A percentile compares a stretch with the other conserved stretches of the same genome.
phyloP scores from a whole-genome alignment of 2,329 filamentous ascomycete genomes.

The Hypomyces rosellus region DNA sequence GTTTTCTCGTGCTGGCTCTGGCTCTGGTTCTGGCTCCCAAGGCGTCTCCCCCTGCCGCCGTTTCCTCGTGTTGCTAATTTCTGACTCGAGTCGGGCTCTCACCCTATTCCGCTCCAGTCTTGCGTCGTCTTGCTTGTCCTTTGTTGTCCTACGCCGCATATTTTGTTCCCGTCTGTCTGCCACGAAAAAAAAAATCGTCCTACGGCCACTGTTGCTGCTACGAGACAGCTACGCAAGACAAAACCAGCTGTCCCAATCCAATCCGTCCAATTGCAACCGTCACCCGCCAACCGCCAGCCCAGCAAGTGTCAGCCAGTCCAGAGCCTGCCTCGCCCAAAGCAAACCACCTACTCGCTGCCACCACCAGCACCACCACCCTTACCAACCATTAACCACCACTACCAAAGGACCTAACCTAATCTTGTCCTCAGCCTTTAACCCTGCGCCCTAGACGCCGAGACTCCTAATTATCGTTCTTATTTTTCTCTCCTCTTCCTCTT shows the following conservation, averaged over 20 bases:
- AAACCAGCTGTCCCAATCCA: neutral
- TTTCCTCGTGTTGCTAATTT: slow-evolving; percentile 8
- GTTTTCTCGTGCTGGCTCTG: no score
- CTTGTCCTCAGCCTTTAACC: slow-evolving; percentile 2
- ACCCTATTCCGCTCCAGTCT: slow-evolving; percentile 4
- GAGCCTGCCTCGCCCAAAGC: neutral
- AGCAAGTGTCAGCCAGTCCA: neutral
- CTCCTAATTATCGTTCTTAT: no score
- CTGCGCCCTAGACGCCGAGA: slow-evolving; percentile 3
- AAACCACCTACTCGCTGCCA: neutral
- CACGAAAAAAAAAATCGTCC: neutral
- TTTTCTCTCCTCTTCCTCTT: slow-evolving; percentile 7
- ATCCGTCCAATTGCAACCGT: no score
- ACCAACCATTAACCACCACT: neutral
- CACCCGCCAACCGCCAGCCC: neutral
- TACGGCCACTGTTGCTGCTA: no score
- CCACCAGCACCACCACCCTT: neutral
- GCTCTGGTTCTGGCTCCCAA: neutral
- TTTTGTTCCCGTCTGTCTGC: neutral
- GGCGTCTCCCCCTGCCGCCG: neutral
- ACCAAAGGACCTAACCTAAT: slow-evolving; percentile 7
- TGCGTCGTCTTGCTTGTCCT: neutral
- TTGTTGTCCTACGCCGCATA: neutral
- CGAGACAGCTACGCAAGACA: neutral
- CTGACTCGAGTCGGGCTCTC: slow-evolving; percentile 5